A percentile compares a stretch with the other conserved stretches of the same genome.
These are phyloP conservation scores for Fraxinus quadrangulata DNA, from an alignment of 257 asterid species.

Conservation along the genomic window DNA sequence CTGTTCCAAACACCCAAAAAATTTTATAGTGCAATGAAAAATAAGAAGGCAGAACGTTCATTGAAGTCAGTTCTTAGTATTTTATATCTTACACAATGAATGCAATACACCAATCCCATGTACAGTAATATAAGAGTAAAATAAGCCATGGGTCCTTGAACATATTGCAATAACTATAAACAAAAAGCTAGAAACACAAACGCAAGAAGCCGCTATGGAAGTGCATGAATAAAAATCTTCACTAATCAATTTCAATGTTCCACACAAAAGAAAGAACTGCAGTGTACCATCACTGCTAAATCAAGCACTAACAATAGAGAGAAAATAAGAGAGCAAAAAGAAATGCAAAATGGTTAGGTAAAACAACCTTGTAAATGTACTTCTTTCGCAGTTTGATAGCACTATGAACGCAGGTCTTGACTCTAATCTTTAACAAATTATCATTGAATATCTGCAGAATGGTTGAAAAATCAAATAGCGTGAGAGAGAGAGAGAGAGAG, in stretches of 20 bases:
- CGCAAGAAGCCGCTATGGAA: not conserved
- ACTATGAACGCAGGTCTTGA: constrained; percentile 77
- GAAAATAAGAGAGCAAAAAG: constrained; percentile 2
- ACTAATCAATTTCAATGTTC: constrained; percentile 4
- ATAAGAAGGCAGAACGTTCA: not conserved
- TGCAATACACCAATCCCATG: not conserved
- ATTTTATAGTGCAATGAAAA: not conserved
- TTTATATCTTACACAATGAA: constrained; percentile 7
- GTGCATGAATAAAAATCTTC: not conserved
- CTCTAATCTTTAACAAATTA: constrained; percentile 76
- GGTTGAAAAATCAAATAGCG: constrained; percentile 14
- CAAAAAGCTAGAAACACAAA: constrained; percentile 9
- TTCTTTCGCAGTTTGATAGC: constrained; percentile 94
- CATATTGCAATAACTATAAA: not conserved
- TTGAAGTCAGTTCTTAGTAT: not conserved
- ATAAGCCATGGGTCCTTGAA: not conserved
- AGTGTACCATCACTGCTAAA: constrained; percentile 8
- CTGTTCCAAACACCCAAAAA: constrained; percentile 50
- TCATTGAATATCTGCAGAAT: constrained; percentile 84
- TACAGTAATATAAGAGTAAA: not conserved
- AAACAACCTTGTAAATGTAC: constrained; percentile 74
- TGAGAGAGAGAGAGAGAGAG: constrained; percentile 8
- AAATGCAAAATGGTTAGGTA: constrained; percentile 22
- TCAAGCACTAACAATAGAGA: not conserved
- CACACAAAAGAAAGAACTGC: not conserved